Base-by-base conservation (phyloP, 2,329 filamentous ascomycete genomes). In the Penicillium corylophilum region DNA sequence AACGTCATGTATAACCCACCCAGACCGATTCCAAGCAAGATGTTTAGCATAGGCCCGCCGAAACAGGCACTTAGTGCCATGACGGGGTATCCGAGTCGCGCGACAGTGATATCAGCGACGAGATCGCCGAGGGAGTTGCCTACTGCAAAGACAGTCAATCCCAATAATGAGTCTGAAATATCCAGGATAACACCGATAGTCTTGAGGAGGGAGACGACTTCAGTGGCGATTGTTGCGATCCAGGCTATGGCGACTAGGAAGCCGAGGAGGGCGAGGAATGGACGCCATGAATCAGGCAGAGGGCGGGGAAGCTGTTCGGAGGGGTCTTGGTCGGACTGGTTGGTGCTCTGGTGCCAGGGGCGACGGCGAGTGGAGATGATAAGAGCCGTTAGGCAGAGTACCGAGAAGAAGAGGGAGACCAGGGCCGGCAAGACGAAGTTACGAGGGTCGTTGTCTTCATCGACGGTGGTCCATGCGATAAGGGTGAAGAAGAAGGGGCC, bases 11-110 rank as follows among this genome's bases (percentile, higher is more conserved):
- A 95, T 35, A 90, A 82, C 15, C 94, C 94, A 23, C 88, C 89
- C 4, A 97, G 78, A n/a, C 94, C 94, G 46, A 99, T 92, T 0
- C 94, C 94, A 4, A 99, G 82, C 0, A 99, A 77, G 56, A 99
- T 99, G 64, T 99, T 99, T 36, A 99, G 82, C 90, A 99, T 93
- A 0, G 94, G 94, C 0, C 94, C 95, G n/a, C 94, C 94, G 69
- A 99, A 96, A 69, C 94, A 99, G 4, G 94, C 94, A 29, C 89
- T 92, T 36, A 88, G 75, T 1, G 94, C 94, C 94, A 99, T 99
- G 56, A 99, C 91, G 0, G 94, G 94, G 71, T 92, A 96, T 2
- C 94, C 94, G 2, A 99, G 83, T 29, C 90, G 84, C 4, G 94
- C 94, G 33, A 99, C 89, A 0, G 94, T 99, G 48, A 97, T 89